These are phyloP conservation scores for Wickerhamiella kurtzmanii DNA, from an alignment of 805 yeast species.

Conservation along the genomic window DNA sequence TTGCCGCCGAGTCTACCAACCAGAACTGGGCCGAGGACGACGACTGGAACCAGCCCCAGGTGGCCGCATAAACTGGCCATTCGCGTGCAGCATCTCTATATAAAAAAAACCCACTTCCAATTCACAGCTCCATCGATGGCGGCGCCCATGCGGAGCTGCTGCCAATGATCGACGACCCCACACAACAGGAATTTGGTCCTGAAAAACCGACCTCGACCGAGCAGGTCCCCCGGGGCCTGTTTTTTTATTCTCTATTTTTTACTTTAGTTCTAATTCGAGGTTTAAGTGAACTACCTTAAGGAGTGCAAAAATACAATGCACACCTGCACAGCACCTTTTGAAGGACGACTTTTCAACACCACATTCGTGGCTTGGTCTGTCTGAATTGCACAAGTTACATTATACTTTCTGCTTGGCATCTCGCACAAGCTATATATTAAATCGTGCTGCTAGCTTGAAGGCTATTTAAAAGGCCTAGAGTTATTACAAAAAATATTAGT, in stretches of 20 bases:
- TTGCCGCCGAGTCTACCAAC: conserved; percentile 32
- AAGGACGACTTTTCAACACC: too few species aligned
- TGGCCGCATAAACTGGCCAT: conserved; percentile 11
- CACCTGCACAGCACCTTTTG: too few species aligned
- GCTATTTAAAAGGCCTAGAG: too few species aligned
- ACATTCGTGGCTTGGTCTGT: too few species aligned
- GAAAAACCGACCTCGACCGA: neutral
- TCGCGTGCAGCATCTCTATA: neutral
- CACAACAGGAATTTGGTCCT: neutral
- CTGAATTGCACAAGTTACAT: too few species aligned
- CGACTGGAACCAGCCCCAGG: conserved; percentile 20
- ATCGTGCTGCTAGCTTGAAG: too few species aligned
- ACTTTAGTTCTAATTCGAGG: neutral
- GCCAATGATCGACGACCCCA: neutral
- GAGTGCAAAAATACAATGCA: too few species aligned
- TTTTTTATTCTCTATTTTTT: neutral
- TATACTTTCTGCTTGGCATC: too few species aligned
- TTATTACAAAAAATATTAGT: too few species aligned
- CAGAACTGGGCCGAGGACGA: conserved; percentile 34
- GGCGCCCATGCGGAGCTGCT: neutral
- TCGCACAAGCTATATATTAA: too few species aligned
- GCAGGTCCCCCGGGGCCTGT: neutral
- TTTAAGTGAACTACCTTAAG: neutral
- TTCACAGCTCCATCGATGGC: neutral
- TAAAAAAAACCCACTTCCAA: neutral